phyloP scores from a whole-genome alignment of 768 basidiomycete species.

The Boletus bicolor region DNA sequence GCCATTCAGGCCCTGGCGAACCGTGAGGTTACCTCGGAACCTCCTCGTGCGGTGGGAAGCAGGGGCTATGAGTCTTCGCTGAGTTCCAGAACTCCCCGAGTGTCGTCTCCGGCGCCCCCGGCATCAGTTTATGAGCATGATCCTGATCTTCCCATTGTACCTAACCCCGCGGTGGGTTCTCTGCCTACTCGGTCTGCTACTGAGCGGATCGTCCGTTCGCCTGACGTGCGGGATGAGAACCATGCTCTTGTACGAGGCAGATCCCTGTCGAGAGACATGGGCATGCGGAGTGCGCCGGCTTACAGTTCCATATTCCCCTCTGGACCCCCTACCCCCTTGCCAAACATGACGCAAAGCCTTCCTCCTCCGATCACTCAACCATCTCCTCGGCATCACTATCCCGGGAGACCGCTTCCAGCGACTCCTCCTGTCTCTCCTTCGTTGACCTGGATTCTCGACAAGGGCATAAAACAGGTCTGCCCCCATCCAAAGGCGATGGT shows the following conservation, averaged over 20 bases:
- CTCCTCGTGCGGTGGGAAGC: slow-evolving; percentile 18
- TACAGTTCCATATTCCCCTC: slow-evolving; percentile 34
- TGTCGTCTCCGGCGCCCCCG: slow-evolving; percentile 24
- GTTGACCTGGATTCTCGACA: slow-evolving; percentile 34
- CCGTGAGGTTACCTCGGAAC: slow-evolving; percentile 23
- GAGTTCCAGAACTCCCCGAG: slow-evolving; percentile 21
- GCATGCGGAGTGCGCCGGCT: slow-evolving; percentile 33
- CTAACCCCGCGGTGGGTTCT: slow-evolving; percentile 14
- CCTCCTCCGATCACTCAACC: slow-evolving; percentile 21
- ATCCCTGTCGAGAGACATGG: slow-evolving; percentile 31
- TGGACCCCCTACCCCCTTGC: slow-evolving; percentile 30
- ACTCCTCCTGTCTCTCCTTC: slow-evolving; percentile 33
- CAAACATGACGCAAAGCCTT: slow-evolving; percentile 23
- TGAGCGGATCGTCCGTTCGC: slow-evolving; percentile 30
- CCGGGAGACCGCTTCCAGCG: slow-evolving; percentile 32
- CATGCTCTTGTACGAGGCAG: slow-evolving; percentile 29
- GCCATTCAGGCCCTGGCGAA: slow-evolving; percentile 12
- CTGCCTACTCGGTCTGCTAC: slow-evolving; percentile 32
- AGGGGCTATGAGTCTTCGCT: slow-evolving; percentile 14
- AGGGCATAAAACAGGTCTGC: slow-evolving; percentile 13
- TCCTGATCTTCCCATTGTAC: slow-evolving; percentile 24
- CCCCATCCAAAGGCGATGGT: slow-evolving; percentile 19
- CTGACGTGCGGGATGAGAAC: slow-evolving; percentile 29
- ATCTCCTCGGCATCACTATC: slow-evolving; percentile 33
- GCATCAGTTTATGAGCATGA: slow-evolving; percentile 26